phyloP scores from a whole-genome alignment of 176 grass and related monocot species.

The Areca catechu region DNA sequence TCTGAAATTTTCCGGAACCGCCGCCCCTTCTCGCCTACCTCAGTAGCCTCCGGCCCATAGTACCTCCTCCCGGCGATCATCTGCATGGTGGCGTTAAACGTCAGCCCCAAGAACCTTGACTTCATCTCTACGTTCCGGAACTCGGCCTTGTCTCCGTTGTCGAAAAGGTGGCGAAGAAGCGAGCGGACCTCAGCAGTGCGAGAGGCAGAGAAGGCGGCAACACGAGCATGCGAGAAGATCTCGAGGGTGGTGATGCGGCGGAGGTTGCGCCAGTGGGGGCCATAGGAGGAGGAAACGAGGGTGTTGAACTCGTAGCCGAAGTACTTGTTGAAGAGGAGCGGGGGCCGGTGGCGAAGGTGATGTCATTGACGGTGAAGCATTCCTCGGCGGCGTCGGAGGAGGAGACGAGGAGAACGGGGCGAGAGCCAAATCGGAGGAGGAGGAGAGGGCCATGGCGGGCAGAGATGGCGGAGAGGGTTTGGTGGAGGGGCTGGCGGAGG shows the following conservation, averaged over 20 bases:
- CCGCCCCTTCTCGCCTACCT: neutral
- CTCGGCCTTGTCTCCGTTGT: neutral
- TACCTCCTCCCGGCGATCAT: neutral
- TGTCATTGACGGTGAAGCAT: slow-evolving; percentile 1
- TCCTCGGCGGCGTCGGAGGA: neutral
- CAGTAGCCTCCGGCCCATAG: neutral
- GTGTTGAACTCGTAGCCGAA: slow-evolving; percentile 1
- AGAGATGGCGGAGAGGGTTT: neutral
- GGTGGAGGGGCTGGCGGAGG: neutral
- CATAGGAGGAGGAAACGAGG: neutral
- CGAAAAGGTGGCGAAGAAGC: neutral
- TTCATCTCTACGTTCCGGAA: neutral
- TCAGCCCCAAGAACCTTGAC: neutral
- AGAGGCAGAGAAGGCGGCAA: neutral
- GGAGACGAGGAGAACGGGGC: slow-evolving; percentile 4
- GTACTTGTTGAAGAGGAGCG: neutral
- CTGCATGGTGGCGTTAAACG: neutral
- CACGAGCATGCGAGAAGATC: neutral
- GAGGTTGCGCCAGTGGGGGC: neutral
- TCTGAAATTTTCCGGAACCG: neutral
- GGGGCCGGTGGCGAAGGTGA: neutral
- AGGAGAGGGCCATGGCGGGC: neutral
- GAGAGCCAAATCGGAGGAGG: slow-evolving; percentile 6
- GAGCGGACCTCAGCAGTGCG: neutral
- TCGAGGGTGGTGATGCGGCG: neutral